phyloP scores from a whole-genome alignment of 2,329 filamentous ascomycete species.

The Cyphellophora attinorum region DNA sequence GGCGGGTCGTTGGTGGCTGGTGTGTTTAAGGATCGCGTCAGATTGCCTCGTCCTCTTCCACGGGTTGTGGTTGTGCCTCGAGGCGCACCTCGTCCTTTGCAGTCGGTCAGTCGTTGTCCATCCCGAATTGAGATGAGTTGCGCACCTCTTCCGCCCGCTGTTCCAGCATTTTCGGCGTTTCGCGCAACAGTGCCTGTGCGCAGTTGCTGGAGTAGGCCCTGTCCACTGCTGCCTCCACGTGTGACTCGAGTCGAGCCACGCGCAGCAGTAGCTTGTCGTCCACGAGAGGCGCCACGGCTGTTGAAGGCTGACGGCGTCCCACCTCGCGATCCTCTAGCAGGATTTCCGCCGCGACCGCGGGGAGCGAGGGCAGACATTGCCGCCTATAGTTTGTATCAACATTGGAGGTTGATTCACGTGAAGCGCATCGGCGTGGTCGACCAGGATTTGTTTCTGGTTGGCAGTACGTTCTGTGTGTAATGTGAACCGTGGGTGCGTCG shows the following conservation, averaged over 20 bases:
- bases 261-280: constrained; percentile 1
- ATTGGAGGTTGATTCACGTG: constrained; percentile 5
- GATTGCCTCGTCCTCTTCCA: constrained; percentile 8
- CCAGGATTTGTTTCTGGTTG: too few relatives aligned
- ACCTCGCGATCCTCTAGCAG: constrained; percentile 11
- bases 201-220: constrained; percentile 12
- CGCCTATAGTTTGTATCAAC: constrained; percentile 9
- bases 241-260: constrained; percentile 7
- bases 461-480: too few relatives aligned
- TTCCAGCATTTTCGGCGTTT: constrained; percentile 6
- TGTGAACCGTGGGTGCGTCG: too few relatives aligned
- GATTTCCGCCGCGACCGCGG: constrained; percentile 15
- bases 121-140: not conserved
- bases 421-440: too few relatives aligned
- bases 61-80: constrained; percentile 9
- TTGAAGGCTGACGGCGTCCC: constrained; percentile 1
- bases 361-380: constrained; percentile 16
- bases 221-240: constrained; percentile 5
- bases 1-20: constrained; percentile 7
- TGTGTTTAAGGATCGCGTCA: constrained; percentile 13
- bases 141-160: constrained; percentile 11
- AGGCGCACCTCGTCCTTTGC: constrained; percentile 11
- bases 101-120: not conserved
- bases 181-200: constrained; percentile 10
- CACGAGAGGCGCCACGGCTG: constrained; percentile 11